Evolutionary conservation across 2,329 filamentous ascomycete species (phyloP).

Genomic region (Ophiocordyceps robertsii): DNA sequence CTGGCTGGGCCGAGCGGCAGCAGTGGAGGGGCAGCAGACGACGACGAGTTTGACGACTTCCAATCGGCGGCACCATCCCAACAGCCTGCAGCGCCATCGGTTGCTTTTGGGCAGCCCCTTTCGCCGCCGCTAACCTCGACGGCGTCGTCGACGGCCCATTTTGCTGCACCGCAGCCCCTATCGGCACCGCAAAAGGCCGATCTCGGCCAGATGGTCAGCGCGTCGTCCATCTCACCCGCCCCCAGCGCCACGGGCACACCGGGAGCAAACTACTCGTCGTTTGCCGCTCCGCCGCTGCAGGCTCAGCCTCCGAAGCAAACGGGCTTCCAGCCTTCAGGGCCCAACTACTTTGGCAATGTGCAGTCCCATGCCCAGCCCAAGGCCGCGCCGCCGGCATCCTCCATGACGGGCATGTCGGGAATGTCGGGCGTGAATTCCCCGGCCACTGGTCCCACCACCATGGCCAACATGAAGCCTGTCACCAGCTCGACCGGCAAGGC

Average conservation of each 20-base stretch:
- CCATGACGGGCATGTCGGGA: conserved; percentile 3
- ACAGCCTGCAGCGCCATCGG: conserved; percentile 27
- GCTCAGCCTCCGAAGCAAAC: conserved; percentile 39
- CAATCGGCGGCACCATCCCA: conserved; percentile 64
- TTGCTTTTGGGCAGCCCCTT: conserved; percentile 24
- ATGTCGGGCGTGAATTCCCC: conserved; percentile 17
- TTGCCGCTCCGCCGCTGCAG: conserved; percentile 27
- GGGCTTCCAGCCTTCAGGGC: conserved; percentile 62
- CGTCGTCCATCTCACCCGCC: conserved; percentile 70
- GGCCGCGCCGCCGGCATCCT: conserved; percentile 13
- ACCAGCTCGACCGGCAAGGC: conserved; percentile 36
- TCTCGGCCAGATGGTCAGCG: conserved; percentile 64
- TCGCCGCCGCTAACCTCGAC: conserved; percentile 34
- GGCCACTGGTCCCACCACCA: conserved; percentile 20
- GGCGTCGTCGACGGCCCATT: conserved; percentile 47
- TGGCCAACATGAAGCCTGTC: conserved; percentile 34
- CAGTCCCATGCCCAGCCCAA: conserved; percentile 21
- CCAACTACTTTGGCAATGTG: conserved; percentile 93
- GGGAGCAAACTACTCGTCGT: conserved; percentile 51
- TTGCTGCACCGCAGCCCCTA: conserved; percentile 71
- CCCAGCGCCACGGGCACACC: conserved; percentile 33
- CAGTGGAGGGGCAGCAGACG: conserved; percentile 32
- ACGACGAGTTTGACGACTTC: conserved; percentile 97
- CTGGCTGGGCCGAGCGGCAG: conserved; percentile 17
- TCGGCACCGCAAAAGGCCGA: conserved; percentile 71